Percentiles rank a stretch among this genome's conserved stretches.
phyloP scores from a whole-genome alignment of 2,329 filamentous ascomycete genomes.

The Aspergillus pseudoviridinutans region DNA sequence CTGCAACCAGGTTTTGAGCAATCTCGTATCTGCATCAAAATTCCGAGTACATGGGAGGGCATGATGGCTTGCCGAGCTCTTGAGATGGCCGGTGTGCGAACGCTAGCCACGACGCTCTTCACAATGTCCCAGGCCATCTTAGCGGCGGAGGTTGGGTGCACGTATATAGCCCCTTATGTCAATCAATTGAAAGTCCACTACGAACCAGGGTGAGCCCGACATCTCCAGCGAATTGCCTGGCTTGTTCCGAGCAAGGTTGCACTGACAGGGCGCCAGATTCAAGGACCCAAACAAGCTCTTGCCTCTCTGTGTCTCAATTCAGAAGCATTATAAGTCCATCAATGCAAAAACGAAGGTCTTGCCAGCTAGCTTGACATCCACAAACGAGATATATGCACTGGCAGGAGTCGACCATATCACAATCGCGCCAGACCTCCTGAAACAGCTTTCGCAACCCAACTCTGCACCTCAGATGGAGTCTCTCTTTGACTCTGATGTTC shows the following conservation, averaged over 20 bases:
- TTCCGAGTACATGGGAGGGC: slow-evolving; percentile 61
- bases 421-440: slow-evolving; percentile 52
- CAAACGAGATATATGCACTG: slow-evolving; percentile 56
- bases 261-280: slow-evolving; percentile 14
- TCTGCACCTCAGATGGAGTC: slow-evolving; percentile 28
- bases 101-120: slow-evolving; percentile 61
- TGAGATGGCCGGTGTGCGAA: slow-evolving; percentile 52
- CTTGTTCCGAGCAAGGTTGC: neutral
- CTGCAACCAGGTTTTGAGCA: slow-evolving; percentile 44
- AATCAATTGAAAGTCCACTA: slow-evolving; percentile 64
- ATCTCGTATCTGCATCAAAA: slow-evolving; percentile 58
- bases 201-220: slow-evolving; percentile 32
- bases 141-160: slow-evolving; percentile 55
- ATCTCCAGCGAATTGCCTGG: neutral
- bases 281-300: slow-evolving; percentile 35
- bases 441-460: slow-evolving; percentile 42
- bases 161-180: slow-evolving; percentile 62
- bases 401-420: slow-evolving; percentile 59
- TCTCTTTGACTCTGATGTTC: slow-evolving; percentile 22
- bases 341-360: slow-evolving; percentile 49
- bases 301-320: slow-evolving; percentile 48
- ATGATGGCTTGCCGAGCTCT: slow-evolving; percentile 56
- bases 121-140: slow-evolving; percentile 57
- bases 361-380: slow-evolving; percentile 55
- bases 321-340: slow-evolving; percentile 49